phyloP scores from a whole-genome alignment of 1,284 basidiomycete species.

The Apiotrichum mycotoxinovorans region DNA sequence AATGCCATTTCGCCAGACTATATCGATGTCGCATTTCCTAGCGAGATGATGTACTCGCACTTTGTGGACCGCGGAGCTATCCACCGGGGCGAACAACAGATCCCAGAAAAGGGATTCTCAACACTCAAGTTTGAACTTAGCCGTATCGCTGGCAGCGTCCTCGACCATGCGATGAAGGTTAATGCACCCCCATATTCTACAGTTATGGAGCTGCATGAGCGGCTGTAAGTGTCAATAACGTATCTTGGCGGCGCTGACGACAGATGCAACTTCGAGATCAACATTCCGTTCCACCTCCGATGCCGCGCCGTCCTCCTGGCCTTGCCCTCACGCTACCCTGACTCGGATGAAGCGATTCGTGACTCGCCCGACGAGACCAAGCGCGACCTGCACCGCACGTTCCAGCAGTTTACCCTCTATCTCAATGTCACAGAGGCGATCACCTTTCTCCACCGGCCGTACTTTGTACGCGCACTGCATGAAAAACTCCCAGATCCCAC shows the following conservation, averaged over 20 bases:
- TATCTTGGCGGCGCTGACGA: background rate
- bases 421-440: constrained; percentile 26
- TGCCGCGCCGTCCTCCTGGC: constrained; percentile 23
- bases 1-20: constrained; percentile 18
- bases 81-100: no score
- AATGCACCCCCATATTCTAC: constrained; percentile 12
- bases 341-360: constrained; percentile 10
- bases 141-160: constrained; percentile 7
- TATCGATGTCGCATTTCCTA: constrained; percentile 22
- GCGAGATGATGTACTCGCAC: background rate
- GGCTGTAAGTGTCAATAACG: constrained; percentile 26
- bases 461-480: constrained; percentile 28
- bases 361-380: constrained; percentile 20
- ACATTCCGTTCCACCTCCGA: constrained; percentile 22
- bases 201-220: constrained; percentile 17
- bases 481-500: constrained; percentile 21
- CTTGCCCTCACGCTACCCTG: constrained; percentile 21
- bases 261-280: constrained; percentile 21
- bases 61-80: constrained; percentile 3
- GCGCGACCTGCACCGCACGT: constrained; percentile 20
- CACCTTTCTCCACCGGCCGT: constrained; percentile 31
- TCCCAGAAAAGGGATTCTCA: constrained; percentile 9
- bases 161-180: constrained; percentile 15
- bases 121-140: constrained; percentile 26
- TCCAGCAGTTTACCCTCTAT: constrained; percentile 24